Evolutionary conservation across 306 rosid genomes (phyloP).

Genomic region (Castanopsis chinensis): DNA sequence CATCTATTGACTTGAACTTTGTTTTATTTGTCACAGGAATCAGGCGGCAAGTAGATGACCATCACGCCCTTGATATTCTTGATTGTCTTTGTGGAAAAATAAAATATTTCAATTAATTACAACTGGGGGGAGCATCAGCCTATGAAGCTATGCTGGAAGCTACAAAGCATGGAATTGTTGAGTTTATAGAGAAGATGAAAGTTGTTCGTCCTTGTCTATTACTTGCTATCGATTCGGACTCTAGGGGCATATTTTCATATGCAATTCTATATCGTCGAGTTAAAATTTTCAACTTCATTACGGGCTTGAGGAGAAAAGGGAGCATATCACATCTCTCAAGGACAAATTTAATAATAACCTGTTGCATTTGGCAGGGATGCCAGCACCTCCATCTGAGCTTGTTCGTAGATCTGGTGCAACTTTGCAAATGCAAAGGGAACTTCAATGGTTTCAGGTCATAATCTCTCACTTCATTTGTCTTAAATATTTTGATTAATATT

Average conservation of each 20-base stretch:
- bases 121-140: not conserved
- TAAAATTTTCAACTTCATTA: slow-evolving; percentile 3
- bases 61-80: not conserved
- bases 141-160: slow-evolving; percentile 13
- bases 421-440: too few species aligned
- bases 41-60: not conserved
- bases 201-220: not conserved
- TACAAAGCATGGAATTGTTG: not conserved
- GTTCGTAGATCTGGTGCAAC: slow-evolving; percentile 46
- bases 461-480: too few species aligned
- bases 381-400: slow-evolving; percentile 26
- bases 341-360: slow-evolving; percentile 36
- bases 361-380: slow-evolving; percentile 52
- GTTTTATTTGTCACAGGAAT: not conserved
- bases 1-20: not conserved
- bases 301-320: not conserved
- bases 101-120: not conserved
- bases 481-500: too few species aligned
- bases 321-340: not conserved
- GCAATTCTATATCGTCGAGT: slow-evolving; percentile 1
- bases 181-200: not conserved
- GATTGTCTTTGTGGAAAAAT: not conserved
- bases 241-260: slow-evolving; percentile 9
- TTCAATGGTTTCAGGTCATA: too few species aligned
- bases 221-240: not conserved